Evolutionary conservation across 2,329 filamentous ascomycete genomes (phyloP).

Genomic region (Stagonosporopsis chrysanthemi): DNA sequence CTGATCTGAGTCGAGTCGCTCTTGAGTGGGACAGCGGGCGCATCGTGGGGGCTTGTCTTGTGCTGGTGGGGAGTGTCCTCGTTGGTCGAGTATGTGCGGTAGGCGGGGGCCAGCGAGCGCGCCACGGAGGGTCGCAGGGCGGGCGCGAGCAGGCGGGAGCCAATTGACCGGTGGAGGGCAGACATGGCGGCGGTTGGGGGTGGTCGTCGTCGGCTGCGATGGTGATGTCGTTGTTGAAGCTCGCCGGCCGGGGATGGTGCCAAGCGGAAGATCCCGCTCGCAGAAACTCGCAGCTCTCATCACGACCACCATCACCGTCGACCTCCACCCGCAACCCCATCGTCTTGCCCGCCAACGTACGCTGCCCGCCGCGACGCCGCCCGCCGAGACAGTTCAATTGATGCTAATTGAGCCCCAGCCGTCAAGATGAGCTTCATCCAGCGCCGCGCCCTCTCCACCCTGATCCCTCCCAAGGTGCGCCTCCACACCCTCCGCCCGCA

Average conservation of each 20-base stretch:
- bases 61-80: constrained; percentile 28
- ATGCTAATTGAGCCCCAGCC: constrained; percentile 50
- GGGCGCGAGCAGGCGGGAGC: constrained; percentile 50
- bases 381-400: constrained; percentile 35
- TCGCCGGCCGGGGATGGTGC: constrained; percentile 16
- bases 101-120: constrained; percentile 33
- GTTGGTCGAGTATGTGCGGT: constrained; percentile 46
- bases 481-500: constrained; percentile 20
- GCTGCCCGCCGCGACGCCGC: constrained; percentile 24
- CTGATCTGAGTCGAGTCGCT: constrained; percentile 59
- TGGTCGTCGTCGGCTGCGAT: constrained; percentile 19
- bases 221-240: constrained; percentile 36
- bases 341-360: constrained; percentile 49
- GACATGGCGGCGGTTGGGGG: constrained; percentile 47
- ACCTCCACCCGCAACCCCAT: constrained; percentile 44
- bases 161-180: constrained; percentile 51
- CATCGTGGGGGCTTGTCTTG: constrained; percentile 48
- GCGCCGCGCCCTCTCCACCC: constrained; percentile 92
- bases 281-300: constrained; percentile 42
- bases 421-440: constrained; percentile 90
- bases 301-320: constrained; percentile 40
- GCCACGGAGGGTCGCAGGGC: constrained; percentile 37
- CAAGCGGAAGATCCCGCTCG: constrained; percentile 31
- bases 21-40: constrained; percentile 44
- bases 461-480: constrained; percentile 97